A percentile compares a stretch with the other conserved stretches of the same genome.
These are phyloP conservation scores for Trichoderma atroviride DNA, from an alignment of 2,329 filamentous ascomycete species.

Conservation along the genomic window DNA sequence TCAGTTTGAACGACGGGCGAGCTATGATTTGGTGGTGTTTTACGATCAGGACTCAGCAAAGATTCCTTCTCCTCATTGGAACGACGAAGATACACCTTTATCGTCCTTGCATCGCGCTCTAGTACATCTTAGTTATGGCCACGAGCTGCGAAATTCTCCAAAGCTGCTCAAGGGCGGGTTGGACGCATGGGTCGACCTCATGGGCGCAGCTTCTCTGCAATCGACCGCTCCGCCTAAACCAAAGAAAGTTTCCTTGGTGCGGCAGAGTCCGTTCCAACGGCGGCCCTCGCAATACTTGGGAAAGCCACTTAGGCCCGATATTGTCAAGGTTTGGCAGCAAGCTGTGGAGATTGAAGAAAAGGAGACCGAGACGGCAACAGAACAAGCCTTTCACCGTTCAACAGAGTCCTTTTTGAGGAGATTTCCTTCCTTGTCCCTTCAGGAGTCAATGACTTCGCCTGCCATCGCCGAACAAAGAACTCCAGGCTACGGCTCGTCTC, in stretches of 20 bases:
- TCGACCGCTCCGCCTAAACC: slow-evolving; percentile 38
- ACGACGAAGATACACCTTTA: slow-evolving; percentile 57
- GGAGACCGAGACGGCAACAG: slow-evolving; percentile 46
- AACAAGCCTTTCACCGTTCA: slow-evolving; percentile 62
- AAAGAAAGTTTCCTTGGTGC: not conserved
- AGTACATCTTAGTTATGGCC: slow-evolving; percentile 79
- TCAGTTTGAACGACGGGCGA: slow-evolving; percentile 70
- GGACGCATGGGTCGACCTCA: slow-evolving; percentile 81
- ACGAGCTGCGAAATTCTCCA: slow-evolving; percentile 71
- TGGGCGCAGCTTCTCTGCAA: slow-evolving; percentile 68
- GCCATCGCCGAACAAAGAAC: slow-evolving; percentile 32
- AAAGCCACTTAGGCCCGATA: slow-evolving; percentile 76
- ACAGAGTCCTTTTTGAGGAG: slow-evolving; percentile 84
- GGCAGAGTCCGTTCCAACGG: slow-evolving; percentile 15
- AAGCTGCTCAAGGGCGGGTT: slow-evolving; percentile 81
- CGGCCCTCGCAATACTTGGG: slow-evolving; percentile 49
- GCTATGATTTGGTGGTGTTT: slow-evolving; percentile 86
- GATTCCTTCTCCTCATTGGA: slow-evolving; percentile 45
- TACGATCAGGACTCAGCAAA: slow-evolving; percentile 73
- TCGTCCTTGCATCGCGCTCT: slow-evolving; percentile 77
- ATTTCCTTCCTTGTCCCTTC: slow-evolving; percentile 69
- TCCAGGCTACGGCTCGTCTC: slow-evolving; percentile 37
- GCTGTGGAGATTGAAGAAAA: slow-evolving; percentile 66
- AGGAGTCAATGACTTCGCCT: slow-evolving; percentile 61
- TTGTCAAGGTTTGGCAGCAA: slow-evolving; percentile 80